These are phyloP conservation scores for Poronia punctata DNA, from an alignment of 495 filamentous ascomycete species.

Conservation along the genomic window DNA sequence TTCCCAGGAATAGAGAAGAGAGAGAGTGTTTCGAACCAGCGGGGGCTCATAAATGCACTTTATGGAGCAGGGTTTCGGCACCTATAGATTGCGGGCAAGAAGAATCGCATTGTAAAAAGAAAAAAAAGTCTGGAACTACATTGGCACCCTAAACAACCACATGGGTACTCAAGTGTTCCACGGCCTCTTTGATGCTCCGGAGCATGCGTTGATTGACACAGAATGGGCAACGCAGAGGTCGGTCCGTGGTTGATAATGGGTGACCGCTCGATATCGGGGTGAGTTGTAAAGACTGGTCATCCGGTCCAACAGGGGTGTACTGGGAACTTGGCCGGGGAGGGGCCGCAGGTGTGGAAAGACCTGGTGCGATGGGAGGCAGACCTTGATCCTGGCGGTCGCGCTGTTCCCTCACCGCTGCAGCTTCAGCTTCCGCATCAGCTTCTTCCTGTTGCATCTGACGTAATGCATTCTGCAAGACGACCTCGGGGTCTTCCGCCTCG, in stretches of 20 bases:
- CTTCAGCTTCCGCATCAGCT: slow-evolving; percentile 41
- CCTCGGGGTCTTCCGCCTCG: slow-evolving; percentile 40
- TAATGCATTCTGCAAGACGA: slow-evolving; percentile 43
- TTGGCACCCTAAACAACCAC: slow-evolving; percentile 42
- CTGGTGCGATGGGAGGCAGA: slow-evolving; percentile 27
- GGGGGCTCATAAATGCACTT: too few species aligned
- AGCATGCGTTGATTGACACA: slow-evolving; percentile 52
- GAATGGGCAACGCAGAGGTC: slow-evolving; percentile 48
- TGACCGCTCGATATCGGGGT: slow-evolving; percentile 43
- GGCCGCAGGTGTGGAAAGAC: slow-evolving; percentile 19
- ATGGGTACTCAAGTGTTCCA: slow-evolving; percentile 53
- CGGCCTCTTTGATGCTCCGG: slow-evolving; percentile 49
- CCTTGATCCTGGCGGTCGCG: slow-evolving; percentile 38
- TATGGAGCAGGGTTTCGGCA: too few species aligned
- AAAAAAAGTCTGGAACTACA: not conserved
- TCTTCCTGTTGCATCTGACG: slow-evolving; percentile 43
- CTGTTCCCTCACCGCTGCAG: slow-evolving; percentile 37
- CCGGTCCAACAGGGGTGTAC: slow-evolving; percentile 21
- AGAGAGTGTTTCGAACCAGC: too few species aligned
- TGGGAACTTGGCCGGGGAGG: slow-evolving; percentile 9
- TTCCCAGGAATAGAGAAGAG: too few species aligned
- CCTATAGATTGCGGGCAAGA: too few species aligned
- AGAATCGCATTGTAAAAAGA: too few species aligned
- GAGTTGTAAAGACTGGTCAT: slow-evolving; percentile 33
- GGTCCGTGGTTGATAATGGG: slow-evolving; percentile 36